A percentile compares a stretch with the other conserved stretches of the same genome.
Conservation (phyloP, 306 rosid species). For the Macrotyloma uniflorum region DNA sequence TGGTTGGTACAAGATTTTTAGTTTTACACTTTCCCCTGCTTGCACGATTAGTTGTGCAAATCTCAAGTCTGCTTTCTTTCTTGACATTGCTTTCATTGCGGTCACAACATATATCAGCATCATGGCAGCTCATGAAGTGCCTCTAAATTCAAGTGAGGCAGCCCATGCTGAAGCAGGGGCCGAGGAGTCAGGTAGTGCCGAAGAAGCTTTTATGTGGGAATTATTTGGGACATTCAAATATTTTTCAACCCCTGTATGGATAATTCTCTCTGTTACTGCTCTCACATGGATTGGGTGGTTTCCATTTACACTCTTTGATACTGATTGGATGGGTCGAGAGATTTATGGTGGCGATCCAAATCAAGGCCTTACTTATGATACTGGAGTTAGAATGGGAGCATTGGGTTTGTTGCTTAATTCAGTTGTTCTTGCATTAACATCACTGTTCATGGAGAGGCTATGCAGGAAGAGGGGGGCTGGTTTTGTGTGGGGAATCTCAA, state of each 20-base stretch:
- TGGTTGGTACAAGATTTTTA: conserved; percentile 85
- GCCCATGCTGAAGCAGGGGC: conserved; percentile 55
- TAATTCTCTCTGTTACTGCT: conserved; percentile 79
- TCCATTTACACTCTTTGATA: conserved; percentile 91
- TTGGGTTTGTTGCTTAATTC: conserved; percentile 90
- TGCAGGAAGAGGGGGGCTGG: conserved; percentile 92
- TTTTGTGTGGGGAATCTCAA: conserved; percentile 91
- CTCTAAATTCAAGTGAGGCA: conserved; percentile 53
- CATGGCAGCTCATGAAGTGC: conserved; percentile 73
- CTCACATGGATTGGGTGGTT: conserved; percentile 97
- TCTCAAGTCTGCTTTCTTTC: conserved; percentile 92
- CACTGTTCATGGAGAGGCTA: conserved; percentile 87
- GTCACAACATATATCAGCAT: conserved; percentile 72
- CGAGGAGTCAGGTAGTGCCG: conserved; percentile 56
- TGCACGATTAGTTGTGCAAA: conserved; percentile 89
- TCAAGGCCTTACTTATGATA: conserved; percentile 68
- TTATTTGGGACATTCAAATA: conserved; percentile 87
- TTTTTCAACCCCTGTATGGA: conserved; percentile 75
- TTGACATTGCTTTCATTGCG: conserved; percentile 70
- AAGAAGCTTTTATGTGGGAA: conserved; percentile 94
- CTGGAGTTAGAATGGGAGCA: conserved; percentile 94
- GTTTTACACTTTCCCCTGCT: conserved; percentile 68
- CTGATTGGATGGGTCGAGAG: conserved; percentile 99
- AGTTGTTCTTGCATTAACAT: conserved; percentile 88
- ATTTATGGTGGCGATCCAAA: conserved; percentile 96